These are phyloP conservation scores for Fusarium protoensiforme DNA, from an alignment of 2,329 filamentous ascomycete species.

Conservation along the genomic window DNA sequence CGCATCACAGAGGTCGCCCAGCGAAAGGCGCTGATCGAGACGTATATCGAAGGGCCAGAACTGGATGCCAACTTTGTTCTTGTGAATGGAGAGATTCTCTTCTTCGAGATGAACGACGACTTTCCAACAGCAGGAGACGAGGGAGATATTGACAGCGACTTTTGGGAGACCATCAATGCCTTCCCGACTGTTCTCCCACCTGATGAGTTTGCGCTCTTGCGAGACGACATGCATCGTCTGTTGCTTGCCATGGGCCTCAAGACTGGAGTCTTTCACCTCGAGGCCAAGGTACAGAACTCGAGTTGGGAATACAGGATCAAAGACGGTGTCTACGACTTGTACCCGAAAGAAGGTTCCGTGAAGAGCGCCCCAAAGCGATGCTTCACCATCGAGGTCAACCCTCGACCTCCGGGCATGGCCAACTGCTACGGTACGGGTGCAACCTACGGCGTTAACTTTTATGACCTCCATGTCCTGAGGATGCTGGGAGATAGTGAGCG, in stretches of 20 bases:
- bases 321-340: conserved; percentile 6
- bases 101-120: conserved; percentile 34
- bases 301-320: conserved; percentile 2
- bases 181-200: conserved; percentile 18
- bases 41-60: conserved; percentile 36
- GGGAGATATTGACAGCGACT: conserved; percentile 6
- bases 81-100: conserved; percentile 31
- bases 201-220: conserved; percentile 15
- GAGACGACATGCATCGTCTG: conserved; percentile 8
- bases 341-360: neutral
- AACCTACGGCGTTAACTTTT: conserved; percentile 33
- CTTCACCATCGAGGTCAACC: conserved; percentile 32
- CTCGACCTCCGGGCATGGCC: conserved; percentile 28
- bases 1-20: neutral
- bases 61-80: conserved; percentile 37
- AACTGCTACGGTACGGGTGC: conserved; percentile 15
- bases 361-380: neutral
- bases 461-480: conserved; percentile 11
- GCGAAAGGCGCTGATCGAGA: conserved; percentile 21
- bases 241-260: conserved; percentile 16
- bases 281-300: conserved; percentile 25
- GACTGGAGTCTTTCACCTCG: conserved; percentile 27
- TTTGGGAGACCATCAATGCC: conserved; percentile 10
- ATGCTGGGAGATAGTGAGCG: conserved; percentile 12
- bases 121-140: conserved; percentile 26